Evolutionary conservation across 2,329 filamentous ascomycete genomes (phyloP).

Genomic region (Hypoxylon sp.): DNA sequence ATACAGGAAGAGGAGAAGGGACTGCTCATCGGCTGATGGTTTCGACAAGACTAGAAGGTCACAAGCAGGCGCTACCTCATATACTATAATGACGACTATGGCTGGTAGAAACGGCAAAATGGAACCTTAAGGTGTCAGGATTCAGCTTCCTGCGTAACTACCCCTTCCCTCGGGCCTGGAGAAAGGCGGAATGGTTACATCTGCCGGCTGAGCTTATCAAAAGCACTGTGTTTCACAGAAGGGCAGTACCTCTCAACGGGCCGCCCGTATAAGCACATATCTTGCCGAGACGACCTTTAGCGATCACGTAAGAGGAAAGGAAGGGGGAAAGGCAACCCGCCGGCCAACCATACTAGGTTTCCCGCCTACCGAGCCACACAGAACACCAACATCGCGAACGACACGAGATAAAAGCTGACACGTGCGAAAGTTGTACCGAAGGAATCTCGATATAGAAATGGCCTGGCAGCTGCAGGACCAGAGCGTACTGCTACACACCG

Average conservation of each 20-base stretch:
- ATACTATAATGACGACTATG: slow-evolving; percentile 17
- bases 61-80: slow-evolving; percentile 22
- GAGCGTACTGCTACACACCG: slow-evolving; percentile 5
- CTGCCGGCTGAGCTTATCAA: slow-evolving; percentile 21
- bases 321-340: slow-evolving; percentile 1
- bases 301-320: slow-evolving; percentile 29
- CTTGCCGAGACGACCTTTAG: slow-evolving; percentile 7
- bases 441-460: slow-evolving; percentile 7
- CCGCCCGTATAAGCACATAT: slow-evolving; percentile 26
- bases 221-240: slow-evolving; percentile 35
- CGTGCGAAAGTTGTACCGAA: slow-evolving; percentile 37
- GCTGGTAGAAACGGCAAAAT: slow-evolving; percentile 9
- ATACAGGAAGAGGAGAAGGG: slow-evolving; percentile 7
- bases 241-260: slow-evolving; percentile 22
- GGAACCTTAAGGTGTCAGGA: slow-evolving; percentile 11
- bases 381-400: slow-evolving; percentile 4
- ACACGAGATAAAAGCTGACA: slow-evolving; percentile 26
- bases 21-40: slow-evolving; percentile 11
- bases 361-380: not conserved
- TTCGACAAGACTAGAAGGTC: not conserved
- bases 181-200: slow-evolving; percentile 30
- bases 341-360: slow-evolving; percentile 12
- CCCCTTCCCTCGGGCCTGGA: slow-evolving; percentile 33
- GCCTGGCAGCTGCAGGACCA: slow-evolving; percentile 4
- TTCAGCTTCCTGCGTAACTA: slow-evolving; percentile 14